Base-by-base conservation (phyloP, 306 rosid genomes). In the Cucumis hystrix region DNA sequence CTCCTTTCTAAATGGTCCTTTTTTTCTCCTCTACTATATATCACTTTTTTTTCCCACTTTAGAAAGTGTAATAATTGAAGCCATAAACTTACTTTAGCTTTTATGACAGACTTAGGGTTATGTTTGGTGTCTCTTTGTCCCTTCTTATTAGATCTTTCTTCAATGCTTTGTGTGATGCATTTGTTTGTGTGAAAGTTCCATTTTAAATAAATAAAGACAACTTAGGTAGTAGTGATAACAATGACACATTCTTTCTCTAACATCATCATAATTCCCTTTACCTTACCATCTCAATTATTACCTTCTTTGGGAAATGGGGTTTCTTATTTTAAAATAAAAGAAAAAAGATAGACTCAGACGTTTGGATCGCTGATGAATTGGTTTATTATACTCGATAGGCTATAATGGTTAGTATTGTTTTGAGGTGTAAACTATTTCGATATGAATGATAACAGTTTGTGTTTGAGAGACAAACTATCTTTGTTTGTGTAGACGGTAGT, bases 111-210 rank as follows among this genome's bases (percentile, higher is more conserved):
- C 49, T 16, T 65, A 35, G 49, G 45, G 49, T 61, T 28, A n/a
- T 28, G 9, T 65, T 62, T 65, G 21, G 23, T 35, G 71, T 37
- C 71, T 35, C 71, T 37, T 65, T 65, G 71, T 65, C 71, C 49
- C 71, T 65, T 15, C 71, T 14, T 7, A 65, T 47, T 65, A n/a
- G 54, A 40, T 10, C 28, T 40, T n/a, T 37, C 73, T 60, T 66
- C 23, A 67, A 67, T 40, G 70, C 37, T 21, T 25, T 25, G 71
- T 25, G 71, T 64, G 71, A 8, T 64, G 49, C 71, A 68, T 68
- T 37, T 68, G 54, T 68, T 41, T 41, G 74, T 68, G 74, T 68
- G 56, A 68, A 68, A 68, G 56, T 68, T n/a, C 16, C 74, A 41
- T 68, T 68, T 68, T 33, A 33, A 20, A 41, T n/a, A 68, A 20